Evolutionary conservation across 768 basidiomycete genomes (phyloP).

Genomic region (Suillus sp.): DNA sequence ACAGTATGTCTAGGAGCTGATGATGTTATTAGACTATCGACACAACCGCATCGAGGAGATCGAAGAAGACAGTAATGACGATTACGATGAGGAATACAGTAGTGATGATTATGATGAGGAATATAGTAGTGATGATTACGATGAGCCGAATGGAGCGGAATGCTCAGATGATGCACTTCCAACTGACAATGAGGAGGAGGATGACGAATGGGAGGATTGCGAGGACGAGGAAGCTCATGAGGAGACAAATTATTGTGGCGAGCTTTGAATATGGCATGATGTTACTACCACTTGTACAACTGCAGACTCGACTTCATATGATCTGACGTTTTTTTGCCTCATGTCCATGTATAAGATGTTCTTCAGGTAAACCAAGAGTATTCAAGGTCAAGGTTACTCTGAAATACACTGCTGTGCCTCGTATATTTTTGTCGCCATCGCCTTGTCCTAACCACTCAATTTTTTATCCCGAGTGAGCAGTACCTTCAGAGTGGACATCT

Average conservation of each 20-base stretch:
- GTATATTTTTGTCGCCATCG: too few relatives aligned
- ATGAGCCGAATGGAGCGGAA: background rate
- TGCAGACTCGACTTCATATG: background rate
- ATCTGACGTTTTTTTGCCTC: background rate
- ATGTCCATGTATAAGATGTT: background rate
- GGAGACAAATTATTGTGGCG: background rate
- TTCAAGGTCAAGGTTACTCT: too few relatives aligned
- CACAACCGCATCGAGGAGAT: background rate
- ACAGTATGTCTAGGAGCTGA: background rate
- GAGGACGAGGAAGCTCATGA: background rate
- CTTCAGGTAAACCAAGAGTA: background rate
- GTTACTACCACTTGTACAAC: background rate
- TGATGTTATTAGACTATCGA: background rate
- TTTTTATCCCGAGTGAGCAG: too few relatives aligned
- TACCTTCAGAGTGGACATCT: too few relatives aligned
- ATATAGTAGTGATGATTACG: background rate
- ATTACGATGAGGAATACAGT: too few relatives aligned
- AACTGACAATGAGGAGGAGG: background rate
- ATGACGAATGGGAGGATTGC: background rate
- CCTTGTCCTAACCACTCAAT: too few relatives aligned
- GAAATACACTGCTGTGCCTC: too few relatives aligned
- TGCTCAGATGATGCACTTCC: background rate
- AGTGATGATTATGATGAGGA: too few relatives aligned
- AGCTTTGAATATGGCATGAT: background rate
- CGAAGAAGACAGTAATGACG: background rate